Evolutionary conservation across 1,139 yeast species (phyloP), one percentile per base, ranked within the genome.

Genomic region (Lodderomyces theae): DNA sequence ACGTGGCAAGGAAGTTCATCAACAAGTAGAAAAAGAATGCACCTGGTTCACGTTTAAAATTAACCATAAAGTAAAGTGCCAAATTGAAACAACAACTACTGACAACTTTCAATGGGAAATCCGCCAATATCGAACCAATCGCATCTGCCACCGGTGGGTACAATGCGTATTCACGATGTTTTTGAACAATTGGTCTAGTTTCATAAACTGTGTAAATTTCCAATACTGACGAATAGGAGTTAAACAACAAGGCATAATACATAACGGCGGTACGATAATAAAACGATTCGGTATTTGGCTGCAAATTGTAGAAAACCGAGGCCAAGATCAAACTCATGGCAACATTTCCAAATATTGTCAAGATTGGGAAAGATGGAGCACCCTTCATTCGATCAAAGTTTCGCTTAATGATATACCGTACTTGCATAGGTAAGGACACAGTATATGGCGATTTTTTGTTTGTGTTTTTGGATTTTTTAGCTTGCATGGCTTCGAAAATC

Each of bases 321-420:
- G 90, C 77, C 41, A 86, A 63, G 45, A 87, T 66, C 45, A 87
- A 69, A 26, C 86, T 85, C 85, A 86, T 82, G 9, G 76, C 62
- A 11, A 76, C 63, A 54, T 86, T 84, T 44, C 86, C 86, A 45
- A 76, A 49, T 17, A 85, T 68, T 19, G 80, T 72, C 43, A 83
- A 75, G 17, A 79, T 26, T 1, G 86, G 72, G 53, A 86, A 74
- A 6, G 86, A 77, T 30, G 82, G 75, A 58, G 84, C 89, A 50
- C 88, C 88, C 47, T 62, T 66, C 17, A 75, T 66, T 58, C 94
- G 74, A 61, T 79, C 72, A 46, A 74, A 58, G 42, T 87, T 86
- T 62, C 96, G 75, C 4, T 60, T 61, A 50, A 80, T 62, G 47
- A 86, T 63, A 46, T 80, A 78, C 49, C 66, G 73, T 35, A 81